Evolutionary conservation across 2,329 filamentous ascomycete species (phyloP).

Genomic region (Aureobasidium mangrovei): DNA sequence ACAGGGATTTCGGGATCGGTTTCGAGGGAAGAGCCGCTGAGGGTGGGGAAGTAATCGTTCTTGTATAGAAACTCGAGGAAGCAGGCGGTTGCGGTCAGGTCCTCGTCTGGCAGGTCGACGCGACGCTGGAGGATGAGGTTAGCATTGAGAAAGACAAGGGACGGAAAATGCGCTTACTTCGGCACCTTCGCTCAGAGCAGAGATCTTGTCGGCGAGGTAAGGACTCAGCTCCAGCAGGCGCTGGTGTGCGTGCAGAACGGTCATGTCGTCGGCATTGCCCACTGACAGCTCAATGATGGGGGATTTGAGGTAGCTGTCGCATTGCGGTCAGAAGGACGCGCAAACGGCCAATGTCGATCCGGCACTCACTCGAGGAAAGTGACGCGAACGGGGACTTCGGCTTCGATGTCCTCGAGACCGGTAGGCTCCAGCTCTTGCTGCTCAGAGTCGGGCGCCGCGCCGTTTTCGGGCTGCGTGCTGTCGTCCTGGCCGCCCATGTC

Average conservation of each 20-base stretch:
- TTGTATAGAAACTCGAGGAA: conserved; percentile 81
- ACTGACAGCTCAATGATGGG: conserved; percentile 39
- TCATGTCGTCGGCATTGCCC: conserved; percentile 47
- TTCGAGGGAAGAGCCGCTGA: conserved; percentile 57
- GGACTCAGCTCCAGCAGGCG: conserved; percentile 65
- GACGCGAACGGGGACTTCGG: conserved; percentile 30
- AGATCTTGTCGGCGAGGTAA: conserved; percentile 50
- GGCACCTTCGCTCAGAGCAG: conserved; percentile 32
- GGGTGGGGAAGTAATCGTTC: conserved; percentile 70
- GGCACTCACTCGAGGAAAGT: conserved; percentile 39
- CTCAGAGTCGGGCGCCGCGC: conserved; percentile 19
- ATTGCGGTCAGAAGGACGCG: background rate
- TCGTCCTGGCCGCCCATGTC: conserved; percentile 38
- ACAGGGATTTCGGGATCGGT: conserved; percentile 54
- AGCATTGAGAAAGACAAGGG: background rate
- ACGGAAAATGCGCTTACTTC: conserved; percentile 43
- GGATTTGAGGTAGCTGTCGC: conserved; percentile 38
- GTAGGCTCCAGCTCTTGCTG: conserved; percentile 24
- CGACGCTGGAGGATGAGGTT: conserved; percentile 37
- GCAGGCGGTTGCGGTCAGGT: conserved; percentile 65
- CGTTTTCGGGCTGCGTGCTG: conserved; percentile 14
- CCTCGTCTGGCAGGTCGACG: conserved; percentile 59
- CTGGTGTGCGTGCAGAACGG: conserved; percentile 69
- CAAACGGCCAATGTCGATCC: background rate
- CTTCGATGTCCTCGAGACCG: conserved; percentile 36